Conservation (phyloP, 208 protist species). For the Trypanosoma mega region DNA sequence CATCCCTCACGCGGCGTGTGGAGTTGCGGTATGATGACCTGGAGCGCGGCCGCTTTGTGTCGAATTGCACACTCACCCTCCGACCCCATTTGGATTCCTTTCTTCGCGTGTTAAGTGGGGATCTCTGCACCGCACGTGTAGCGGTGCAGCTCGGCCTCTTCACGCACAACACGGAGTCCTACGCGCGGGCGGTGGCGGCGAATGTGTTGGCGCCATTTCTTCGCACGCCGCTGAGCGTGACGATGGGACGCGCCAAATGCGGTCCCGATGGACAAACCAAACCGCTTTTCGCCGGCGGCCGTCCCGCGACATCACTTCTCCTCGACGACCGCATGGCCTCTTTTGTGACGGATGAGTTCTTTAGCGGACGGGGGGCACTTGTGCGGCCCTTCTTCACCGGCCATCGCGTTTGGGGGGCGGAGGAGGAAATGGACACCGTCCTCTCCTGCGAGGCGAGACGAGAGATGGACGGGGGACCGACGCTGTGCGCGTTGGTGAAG, state of each 20-base stretch:
- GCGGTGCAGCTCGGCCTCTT: slow-evolving; percentile 35
- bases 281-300: slow-evolving; percentile 24
- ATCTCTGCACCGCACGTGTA: slow-evolving; percentile 29
- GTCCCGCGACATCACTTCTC: slow-evolving; percentile 47
- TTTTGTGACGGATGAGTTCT: slow-evolving; percentile 36
- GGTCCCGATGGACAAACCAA: slow-evolving; percentile 28
- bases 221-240: slow-evolving; percentile 7
- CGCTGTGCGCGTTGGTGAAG: slow-evolving; percentile 11
- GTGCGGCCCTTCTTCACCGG: slow-evolving; percentile 37
- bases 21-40: slow-evolving; percentile 15
- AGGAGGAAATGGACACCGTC: slow-evolving; percentile 26
- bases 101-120: slow-evolving; percentile 21
- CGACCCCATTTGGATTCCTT: slow-evolving; percentile 41
- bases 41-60: not conserved
- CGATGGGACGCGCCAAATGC: slow-evolving; percentile 1
- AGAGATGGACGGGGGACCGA: not conserved
- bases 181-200: slow-evolving; percentile 34
- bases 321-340: slow-evolving; percentile 49
- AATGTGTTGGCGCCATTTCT: slow-evolving; percentile 9
- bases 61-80: slow-evolving; percentile 22
- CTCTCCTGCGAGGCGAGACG: not conserved
- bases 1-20: not conserved
- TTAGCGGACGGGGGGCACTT: slow-evolving; percentile 41
- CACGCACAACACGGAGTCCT: slow-evolving; percentile 39
- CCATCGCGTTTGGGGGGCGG: slow-evolving; percentile 1